Evolutionary conservation across 1,139 yeast species (phyloP).

Genomic region (Yamadazyma diddensiae): DNA sequence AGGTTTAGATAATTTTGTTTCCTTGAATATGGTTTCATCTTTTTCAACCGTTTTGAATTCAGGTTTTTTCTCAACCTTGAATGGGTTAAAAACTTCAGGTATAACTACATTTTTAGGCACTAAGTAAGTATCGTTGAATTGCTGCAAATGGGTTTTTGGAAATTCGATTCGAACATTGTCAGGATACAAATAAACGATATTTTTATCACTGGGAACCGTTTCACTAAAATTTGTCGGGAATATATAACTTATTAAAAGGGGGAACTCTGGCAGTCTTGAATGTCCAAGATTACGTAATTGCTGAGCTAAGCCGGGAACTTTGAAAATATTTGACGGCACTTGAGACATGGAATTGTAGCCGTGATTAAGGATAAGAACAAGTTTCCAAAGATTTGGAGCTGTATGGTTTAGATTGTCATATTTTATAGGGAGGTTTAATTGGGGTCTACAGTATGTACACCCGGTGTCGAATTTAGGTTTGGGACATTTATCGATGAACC

Average conservation of each 20-base stretch:
- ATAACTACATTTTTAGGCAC: constrained; percentile 26
- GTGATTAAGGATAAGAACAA: constrained; percentile 50
- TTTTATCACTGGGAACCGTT: constrained; percentile 12
- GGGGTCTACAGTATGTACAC: constrained; percentile 56
- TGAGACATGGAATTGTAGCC: constrained; percentile 25
- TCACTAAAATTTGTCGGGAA: constrained; percentile 14
- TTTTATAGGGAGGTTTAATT: constrained; percentile 47
- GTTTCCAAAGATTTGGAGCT: constrained; percentile 52
- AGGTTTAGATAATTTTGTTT: constrained; percentile 2
- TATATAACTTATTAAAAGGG: constrained; percentile 52
- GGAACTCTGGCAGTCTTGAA: constrained; percentile 35
- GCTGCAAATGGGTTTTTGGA: constrained; percentile 25
- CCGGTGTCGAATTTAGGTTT: constrained; percentile 55
- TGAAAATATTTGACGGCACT: constrained; percentile 62
- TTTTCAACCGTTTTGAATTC: not conserved
- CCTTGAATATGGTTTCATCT: not conserved
- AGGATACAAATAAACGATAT: constrained; percentile 50
- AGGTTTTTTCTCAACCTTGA: constrained; percentile 10
- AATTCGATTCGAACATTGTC: constrained; percentile 45
- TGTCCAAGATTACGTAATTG: constrained; percentile 4
- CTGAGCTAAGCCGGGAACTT: constrained; percentile 28
- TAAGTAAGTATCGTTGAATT: constrained; percentile 44
- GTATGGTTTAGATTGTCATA: constrained; percentile 43
- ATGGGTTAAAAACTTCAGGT: constrained; percentile 31
- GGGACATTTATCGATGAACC: constrained; percentile 39